Conservation (phyloP, 2,329 filamentous ascomycete genomes). For the Colletotrichum simmondsii region DNA sequence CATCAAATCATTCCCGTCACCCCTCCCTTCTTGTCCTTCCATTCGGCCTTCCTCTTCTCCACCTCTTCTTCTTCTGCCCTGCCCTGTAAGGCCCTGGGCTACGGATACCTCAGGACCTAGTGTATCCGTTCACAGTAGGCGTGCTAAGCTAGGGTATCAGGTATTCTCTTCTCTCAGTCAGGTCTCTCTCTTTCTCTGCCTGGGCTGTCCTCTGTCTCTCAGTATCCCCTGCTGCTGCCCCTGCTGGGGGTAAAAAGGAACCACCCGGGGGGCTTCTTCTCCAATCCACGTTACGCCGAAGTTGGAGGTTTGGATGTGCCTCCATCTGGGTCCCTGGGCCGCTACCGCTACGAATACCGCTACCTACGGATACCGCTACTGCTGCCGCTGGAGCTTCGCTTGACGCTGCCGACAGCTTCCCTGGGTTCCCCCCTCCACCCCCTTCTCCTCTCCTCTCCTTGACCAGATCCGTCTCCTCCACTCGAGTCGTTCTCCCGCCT, state of each 20-base stretch:
- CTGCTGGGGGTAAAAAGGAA: not conserved
- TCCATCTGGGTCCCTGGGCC: not conserved
- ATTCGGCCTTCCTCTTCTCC: not conserved
- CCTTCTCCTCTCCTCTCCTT: conserved; percentile 31
- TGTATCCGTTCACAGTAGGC: too few relatives aligned
- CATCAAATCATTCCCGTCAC: not conserved
- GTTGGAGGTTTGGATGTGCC: not conserved
- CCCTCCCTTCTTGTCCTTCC: not conserved
- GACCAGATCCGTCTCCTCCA: not conserved
- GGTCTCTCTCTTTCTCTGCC: not conserved
- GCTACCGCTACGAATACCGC: not conserved
- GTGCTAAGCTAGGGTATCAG: too few relatives aligned
- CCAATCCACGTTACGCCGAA: not conserved
- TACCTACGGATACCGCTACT: not conserved
- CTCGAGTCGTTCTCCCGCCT: not conserved
- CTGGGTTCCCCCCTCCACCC: not conserved
- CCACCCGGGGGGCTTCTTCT: not conserved
- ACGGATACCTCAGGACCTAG: not conserved
- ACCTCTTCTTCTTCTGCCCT: not conserved
- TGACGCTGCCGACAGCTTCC: conserved; percentile 27
- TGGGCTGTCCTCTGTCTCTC: not conserved
- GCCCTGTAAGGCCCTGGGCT: not conserved
- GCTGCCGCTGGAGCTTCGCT: not conserved
- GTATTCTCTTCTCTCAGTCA: not conserved
- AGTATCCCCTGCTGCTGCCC: not conserved